Evolutionary conservation across 176 grass and related monocot genomes (phyloP), one percentile per base, ranked within the genome.

Genomic region (Bolboschoenus planiculmis): DNA sequence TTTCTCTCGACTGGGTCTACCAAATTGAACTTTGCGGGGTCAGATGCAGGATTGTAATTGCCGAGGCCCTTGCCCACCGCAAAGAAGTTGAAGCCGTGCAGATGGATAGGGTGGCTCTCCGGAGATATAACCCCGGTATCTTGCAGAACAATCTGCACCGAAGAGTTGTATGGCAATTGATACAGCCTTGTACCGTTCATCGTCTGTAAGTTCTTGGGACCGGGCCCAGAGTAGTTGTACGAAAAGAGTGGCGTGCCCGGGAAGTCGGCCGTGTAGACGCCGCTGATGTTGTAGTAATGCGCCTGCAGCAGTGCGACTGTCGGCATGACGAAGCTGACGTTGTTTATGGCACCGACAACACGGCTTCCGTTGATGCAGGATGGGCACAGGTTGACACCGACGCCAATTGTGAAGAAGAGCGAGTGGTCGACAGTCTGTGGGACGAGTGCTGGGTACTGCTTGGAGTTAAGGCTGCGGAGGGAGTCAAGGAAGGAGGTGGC

Each of bases 11-110:
- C 33, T 1, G 90, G 90, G 33, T 95, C 93, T 16, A 95, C 62
- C 53, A 95, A 85, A 72, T 95, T 95, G 65, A 92, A 90, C 54
- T 78, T 92, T 40, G 82, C 82, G 21, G 90, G 88, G 56, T 87
- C 89, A 4, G 79, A 65, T 59, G 77, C 83, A 10, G 81, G 71
- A 68, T 92, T 83, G 31, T 91, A 95, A 27, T 95, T 95, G 5
- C 93, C 86, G 1, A 85, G 4, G 0, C 90, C 93, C 75, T 81
- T 90, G 5, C 93, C 93, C 0, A 96, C 67, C 11, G 77, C 79
- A 16, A 92, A 96, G 81, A 96, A 90, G 34, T 89, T 96, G 64
- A 61, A 96, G 48, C 90, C 90, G 37, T 96, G 90, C 60, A 96
- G 40, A 87, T 96, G 90, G 50, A 96, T 68, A 4, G 93, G 93